Percentiles rank a stretch among this genome's conserved stretches.
Evolutionary conservation across 2,329 filamentous ascomycete species (phyloP).

Genomic region (Fusarium longipes): DNA sequence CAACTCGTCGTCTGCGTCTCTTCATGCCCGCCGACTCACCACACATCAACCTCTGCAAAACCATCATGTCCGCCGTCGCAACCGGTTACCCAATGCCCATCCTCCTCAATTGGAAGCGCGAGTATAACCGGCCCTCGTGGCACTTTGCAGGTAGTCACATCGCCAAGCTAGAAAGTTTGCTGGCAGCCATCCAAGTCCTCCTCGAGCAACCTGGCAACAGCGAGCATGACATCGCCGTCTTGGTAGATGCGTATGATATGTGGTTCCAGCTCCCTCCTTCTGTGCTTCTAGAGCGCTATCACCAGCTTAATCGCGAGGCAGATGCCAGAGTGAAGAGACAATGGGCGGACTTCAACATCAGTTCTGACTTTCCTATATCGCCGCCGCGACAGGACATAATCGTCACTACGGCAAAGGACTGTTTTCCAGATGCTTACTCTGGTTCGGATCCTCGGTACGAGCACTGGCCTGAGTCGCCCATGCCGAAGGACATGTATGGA

Average conservation of each 20-base stretch:
- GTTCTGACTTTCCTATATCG: slow-evolving; percentile 45
- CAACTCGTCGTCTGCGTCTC: slow-evolving; percentile 48
- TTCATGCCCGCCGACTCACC: slow-evolving; percentile 55
- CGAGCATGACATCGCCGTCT: slow-evolving; percentile 50
- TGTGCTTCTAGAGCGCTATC: slow-evolving; percentile 52
- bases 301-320: slow-evolving; percentile 51
- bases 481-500: slow-evolving; percentile 51
- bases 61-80: slow-evolving; percentile 53
- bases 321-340: slow-evolving; percentile 44
- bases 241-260: slow-evolving; percentile 55
- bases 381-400: slow-evolving; percentile 50
- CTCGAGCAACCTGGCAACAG: slow-evolving; percentile 33
- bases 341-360: slow-evolving; percentile 36
- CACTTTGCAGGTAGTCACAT: slow-evolving; percentile 54
- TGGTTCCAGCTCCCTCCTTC: slow-evolving; percentile 56
- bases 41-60: slow-evolving; percentile 54
- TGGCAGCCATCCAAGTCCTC: slow-evolving; percentile 48
- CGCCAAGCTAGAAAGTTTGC: slow-evolving; percentile 52
- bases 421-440: slow-evolving; percentile 49
- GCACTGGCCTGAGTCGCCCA: slow-evolving; percentile 53
- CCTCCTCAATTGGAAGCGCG: slow-evolving; percentile 53
- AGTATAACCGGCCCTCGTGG: slow-evolving; percentile 53
- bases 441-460: slow-evolving; percentile 52
- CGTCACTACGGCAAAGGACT: slow-evolving; percentile 52
- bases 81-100: slow-evolving; percentile 54